Percentiles rank a stretch among this genome's conserved stretches.
Conservation (phyloP, 495 filamentous ascomycete species). For the Corynascus novoguineensis region DNA sequence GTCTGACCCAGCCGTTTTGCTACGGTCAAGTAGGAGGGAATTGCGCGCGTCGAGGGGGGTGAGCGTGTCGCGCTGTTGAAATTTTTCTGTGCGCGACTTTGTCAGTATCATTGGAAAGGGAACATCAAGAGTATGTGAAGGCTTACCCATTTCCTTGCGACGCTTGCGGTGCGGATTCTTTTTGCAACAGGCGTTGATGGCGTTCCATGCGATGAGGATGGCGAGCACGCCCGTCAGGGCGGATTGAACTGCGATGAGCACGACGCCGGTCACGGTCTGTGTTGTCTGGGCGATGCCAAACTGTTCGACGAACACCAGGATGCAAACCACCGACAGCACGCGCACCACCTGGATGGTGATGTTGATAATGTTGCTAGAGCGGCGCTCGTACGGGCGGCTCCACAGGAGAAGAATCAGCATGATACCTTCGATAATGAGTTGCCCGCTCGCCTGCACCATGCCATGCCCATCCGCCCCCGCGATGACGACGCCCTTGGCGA, state of each 20-base stretch:
- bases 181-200: constrained; percentile 71
- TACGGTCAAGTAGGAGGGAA: constrained; percentile 65
- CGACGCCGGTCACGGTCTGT: constrained; percentile 85
- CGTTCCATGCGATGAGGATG: constrained; percentile 86
- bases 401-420: constrained; percentile 69
- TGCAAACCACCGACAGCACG: constrained; percentile 83
- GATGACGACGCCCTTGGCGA: constrained; percentile 81
- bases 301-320: constrained; percentile 90
- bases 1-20: constrained; percentile 23
- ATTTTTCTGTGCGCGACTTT: constrained; percentile 57
- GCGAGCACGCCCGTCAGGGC: constrained; percentile 76
- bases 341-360: constrained; percentile 89
- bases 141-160: constrained; percentile 77
- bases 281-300: constrained; percentile 87
- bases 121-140: background rate
- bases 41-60: constrained; percentile 88
- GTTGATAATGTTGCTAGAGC: constrained; percentile 87
- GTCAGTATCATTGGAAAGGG: constrained; percentile 14
- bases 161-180: constrained; percentile 84
- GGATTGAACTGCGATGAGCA: constrained; percentile 84
- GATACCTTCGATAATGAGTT: constrained; percentile 73
- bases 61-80: constrained; percentile 75
- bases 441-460: constrained; percentile 67
- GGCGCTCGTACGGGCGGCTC: constrained; percentile 78
- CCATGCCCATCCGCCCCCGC: constrained; percentile 85